Evolutionary conservation across 306 rosid genomes (phyloP).

Genomic region (Corylus heterophylla): DNA sequence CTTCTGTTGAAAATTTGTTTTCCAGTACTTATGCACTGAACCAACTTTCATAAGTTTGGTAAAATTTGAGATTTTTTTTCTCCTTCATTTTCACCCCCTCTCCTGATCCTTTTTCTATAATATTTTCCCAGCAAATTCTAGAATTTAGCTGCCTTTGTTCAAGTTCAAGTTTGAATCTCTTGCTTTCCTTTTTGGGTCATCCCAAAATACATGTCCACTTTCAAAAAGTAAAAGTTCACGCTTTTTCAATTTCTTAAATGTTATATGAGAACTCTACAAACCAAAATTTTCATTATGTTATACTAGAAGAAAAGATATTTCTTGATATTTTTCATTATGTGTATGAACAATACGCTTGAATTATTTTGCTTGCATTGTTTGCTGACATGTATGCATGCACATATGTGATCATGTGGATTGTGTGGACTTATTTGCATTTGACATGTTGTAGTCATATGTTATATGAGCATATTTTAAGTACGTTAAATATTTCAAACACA

Average conservation of each 20-base stretch:
- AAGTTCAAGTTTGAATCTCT: background rate
- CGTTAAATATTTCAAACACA: background rate
- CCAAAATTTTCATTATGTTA: background rate
- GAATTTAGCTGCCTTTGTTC: background rate
- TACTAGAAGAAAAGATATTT: background rate
- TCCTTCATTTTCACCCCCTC: background rate
- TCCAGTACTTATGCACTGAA: background rate
- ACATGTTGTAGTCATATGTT: background rate
- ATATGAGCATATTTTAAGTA: background rate
- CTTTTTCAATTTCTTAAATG: background rate
- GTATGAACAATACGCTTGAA: background rate
- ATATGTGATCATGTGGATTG: background rate
- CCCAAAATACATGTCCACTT: background rate
- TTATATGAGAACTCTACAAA: background rate
- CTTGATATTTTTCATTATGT: background rate
- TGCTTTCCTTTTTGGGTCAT: background rate
- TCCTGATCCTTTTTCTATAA: background rate
- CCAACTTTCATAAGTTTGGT: background rate
- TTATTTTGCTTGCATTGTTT: background rate
- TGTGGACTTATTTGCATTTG: conserved; percentile 1
- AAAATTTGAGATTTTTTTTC: background rate
- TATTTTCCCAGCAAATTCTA: background rate
- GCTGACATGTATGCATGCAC: background rate
- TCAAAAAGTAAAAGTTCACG: background rate
- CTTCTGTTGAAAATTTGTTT: background rate